phyloP scores from a whole-genome alignment of 305 asterid species.

The Rubia tinctorum region DNA sequence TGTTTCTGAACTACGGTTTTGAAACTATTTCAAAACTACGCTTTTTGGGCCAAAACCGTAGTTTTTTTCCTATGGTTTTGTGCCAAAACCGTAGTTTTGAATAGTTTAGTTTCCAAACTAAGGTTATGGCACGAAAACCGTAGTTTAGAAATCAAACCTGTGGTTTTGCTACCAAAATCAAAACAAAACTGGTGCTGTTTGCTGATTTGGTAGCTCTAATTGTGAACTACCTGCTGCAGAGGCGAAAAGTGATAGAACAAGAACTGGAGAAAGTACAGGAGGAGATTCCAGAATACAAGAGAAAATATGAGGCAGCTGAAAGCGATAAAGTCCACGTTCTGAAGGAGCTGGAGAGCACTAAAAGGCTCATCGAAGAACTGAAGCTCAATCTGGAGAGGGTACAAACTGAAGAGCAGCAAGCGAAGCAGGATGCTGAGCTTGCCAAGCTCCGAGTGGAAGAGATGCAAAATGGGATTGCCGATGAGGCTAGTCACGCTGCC shows the following conservation, averaged over 20 bases:
- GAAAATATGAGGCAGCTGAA: conserved; percentile 69
- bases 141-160: no score
- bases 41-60: no score
- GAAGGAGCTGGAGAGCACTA: conserved; percentile 79
- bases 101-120: no score
- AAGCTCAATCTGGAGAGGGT: conserved; percentile 90
- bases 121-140: no score
- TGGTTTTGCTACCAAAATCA: no score
- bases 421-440: conserved; percentile 87
- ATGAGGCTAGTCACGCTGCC: conserved; percentile 81
- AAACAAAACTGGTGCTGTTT: not conserved
- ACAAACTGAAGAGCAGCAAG: conserved; percentile 87
- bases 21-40: no score
- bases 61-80: no score
- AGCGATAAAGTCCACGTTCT: conserved; percentile 60
- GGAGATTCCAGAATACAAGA: conserved; percentile 73
- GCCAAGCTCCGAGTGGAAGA: conserved; percentile 89
- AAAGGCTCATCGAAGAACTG: conserved; percentile 75
- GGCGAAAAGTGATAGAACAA: conserved; percentile 69
- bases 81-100: no score
- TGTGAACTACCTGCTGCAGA: conserved; percentile 39
- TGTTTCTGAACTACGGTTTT: no score
- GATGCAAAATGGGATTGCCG: conserved; percentile 90
- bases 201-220: not conserved
- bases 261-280: conserved; percentile 82